phyloP scores from a whole-genome alignment of 768 basidiomycete species.

The Termitomyces sp. region DNA sequence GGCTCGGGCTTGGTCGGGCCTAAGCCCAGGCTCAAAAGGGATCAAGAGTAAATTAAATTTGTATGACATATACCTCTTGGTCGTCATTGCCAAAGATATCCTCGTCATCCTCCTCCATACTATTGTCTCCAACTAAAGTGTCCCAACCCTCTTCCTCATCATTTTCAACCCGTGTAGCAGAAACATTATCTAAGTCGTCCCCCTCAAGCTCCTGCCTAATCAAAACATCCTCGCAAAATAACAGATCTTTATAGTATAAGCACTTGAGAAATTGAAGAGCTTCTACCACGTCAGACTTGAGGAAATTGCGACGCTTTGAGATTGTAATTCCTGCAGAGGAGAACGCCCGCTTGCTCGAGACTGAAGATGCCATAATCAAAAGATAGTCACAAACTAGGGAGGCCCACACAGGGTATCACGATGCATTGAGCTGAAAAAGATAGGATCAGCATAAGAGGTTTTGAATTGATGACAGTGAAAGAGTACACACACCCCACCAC shows the following conservation, averaged over 20 bases:
- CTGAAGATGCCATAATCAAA: not conserved
- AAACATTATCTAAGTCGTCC: not conserved
- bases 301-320: conserved; percentile 7
- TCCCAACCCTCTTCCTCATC: too few relatives aligned
- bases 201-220: too few relatives aligned
- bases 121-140: too few relatives aligned
- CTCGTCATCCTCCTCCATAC: too few relatives aligned
- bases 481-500: not conserved
- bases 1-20: not conserved
- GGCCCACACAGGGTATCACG: not conserved
- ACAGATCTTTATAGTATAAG: too few relatives aligned
- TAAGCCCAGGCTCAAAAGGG: not conserved
- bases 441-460: not conserved
- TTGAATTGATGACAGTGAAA: not conserved
- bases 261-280: too few relatives aligned
- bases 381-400: not conserved
- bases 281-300: not conserved
- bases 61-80: not conserved
- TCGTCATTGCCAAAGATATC: too few relatives aligned
- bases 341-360: too few relatives aligned
- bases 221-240: too few relatives aligned
- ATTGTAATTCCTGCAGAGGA: too few relatives aligned
- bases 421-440: not conserved
- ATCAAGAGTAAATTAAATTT: not conserved
- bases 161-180: too few relatives aligned